phyloP scores from a whole-genome alignment of 2,329 filamentous ascomycete genomes.

The Chlorencoelia australis region DNA sequence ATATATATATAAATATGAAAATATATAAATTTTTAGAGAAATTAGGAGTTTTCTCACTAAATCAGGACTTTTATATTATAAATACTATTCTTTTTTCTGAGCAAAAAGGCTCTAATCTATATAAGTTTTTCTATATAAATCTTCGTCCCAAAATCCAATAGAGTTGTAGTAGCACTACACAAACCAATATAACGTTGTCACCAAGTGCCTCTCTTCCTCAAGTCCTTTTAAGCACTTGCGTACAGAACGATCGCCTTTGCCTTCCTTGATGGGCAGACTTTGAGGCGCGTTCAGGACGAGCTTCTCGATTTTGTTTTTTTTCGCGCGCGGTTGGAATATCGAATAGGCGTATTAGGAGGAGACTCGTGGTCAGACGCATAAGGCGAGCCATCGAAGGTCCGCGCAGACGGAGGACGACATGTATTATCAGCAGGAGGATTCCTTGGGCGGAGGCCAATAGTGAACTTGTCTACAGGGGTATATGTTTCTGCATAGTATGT shows the following conservation, averaged over 20 bases:
- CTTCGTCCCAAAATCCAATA: no score
- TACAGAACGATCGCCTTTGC: not conserved
- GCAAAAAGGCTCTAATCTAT: no score
- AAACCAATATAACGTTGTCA: no score
- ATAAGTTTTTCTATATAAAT: no score
- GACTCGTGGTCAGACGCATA: not conserved
- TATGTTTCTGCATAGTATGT: not conserved
- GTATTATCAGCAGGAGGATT: not conserved
- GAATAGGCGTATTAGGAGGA: not conserved
- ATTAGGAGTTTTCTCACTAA: no score
- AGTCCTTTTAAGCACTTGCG: not conserved
- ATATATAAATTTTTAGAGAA: no score
- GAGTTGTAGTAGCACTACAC: no score
- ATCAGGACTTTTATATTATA: no score
- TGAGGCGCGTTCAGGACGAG: not conserved
- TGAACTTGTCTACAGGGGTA: not conserved
- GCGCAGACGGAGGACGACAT: not conserved
- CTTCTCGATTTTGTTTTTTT: not conserved
- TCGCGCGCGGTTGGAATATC: not conserved
- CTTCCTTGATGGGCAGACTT: not conserved
- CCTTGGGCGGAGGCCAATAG: not conserved
- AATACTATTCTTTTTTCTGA: no score
- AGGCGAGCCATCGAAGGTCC: not conserved
- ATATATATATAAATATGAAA: no score
- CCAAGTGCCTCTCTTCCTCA: not conserved